Evolutionary conservation across 2,329 filamentous ascomycete genomes (phyloP).

Genomic region (Hyphodiscus sp.): DNA sequence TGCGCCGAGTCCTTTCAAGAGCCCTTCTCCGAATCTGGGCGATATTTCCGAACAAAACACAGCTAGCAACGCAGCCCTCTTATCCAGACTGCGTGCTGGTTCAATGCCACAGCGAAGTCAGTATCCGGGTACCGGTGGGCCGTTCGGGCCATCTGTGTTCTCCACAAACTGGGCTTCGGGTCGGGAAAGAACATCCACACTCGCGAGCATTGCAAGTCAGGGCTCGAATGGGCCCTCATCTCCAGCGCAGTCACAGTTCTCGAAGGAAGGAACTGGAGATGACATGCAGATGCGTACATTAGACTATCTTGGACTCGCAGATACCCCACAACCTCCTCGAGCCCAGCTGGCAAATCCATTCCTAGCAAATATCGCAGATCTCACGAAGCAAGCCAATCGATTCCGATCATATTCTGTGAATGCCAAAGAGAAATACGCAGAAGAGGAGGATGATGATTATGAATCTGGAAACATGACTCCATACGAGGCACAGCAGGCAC

Average conservation of each 20-base stretch:
- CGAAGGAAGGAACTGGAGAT: conserved; percentile 77
- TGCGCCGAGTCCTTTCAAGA: conserved; percentile 80
- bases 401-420: conserved; percentile 98
- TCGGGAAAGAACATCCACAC: conserved; percentile 77
- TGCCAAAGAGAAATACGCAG: conserved; percentile 94
- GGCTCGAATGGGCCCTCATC: conserved; percentile 87
- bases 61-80: conserved; percentile 60
- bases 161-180: conserved; percentile 76
- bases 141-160: conserved; percentile 88
- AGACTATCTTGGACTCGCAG: conserved; percentile 91
- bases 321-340: conserved; percentile 77
- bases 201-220: conserved; percentile 77
- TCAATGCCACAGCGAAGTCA: conserved; percentile 88
- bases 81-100: conserved; percentile 82
- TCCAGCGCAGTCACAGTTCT: conserved; percentile 79
- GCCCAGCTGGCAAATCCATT: conserved; percentile 69
- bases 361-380: conserved; percentile 67
- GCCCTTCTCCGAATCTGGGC: conserved; percentile 50
- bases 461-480: conserved; percentile 37
- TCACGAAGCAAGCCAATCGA: conserved; percentile 72
- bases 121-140: conserved; percentile 51
- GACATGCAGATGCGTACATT: conserved; percentile 86
- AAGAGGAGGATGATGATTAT: conserved; percentile 74
- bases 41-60: conserved; percentile 36
- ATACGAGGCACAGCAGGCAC: conserved; percentile 54